Conservation (phyloP, 2,329 filamentous ascomycete species). For the Talaromyces sp. region DNA sequence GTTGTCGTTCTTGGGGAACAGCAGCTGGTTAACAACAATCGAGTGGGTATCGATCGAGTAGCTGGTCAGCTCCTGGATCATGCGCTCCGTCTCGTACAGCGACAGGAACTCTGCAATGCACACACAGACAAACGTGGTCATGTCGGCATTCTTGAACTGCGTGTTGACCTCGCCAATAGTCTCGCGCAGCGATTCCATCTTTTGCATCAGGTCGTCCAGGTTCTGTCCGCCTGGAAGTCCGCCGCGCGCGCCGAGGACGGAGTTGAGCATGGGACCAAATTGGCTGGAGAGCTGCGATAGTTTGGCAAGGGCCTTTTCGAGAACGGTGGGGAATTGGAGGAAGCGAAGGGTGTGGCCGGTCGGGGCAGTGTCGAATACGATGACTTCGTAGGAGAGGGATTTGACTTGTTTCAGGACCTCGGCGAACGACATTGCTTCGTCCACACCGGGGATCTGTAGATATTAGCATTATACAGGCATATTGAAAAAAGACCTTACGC, state of each 20-base stretch:
- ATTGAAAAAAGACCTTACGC: conserved; percentile 47
- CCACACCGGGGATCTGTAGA: conserved; percentile 88
- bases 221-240: conserved; percentile 87
- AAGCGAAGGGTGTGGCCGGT: conserved; percentile 98
- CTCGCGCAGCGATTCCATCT: conserved; percentile 87
- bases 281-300: conserved; percentile 88
- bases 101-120: conserved; percentile 97
- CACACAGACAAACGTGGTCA: conserved; percentile 97
- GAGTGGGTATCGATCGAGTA: conserved; percentile 95
- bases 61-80: conserved; percentile 94
- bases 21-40: conserved; percentile 95
- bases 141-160: conserved; percentile 93
- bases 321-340: conserved; percentile 94
- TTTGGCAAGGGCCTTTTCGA: conserved; percentile 98
- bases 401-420: conserved; percentile 99
- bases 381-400: conserved; percentile 95
- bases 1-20: conserved; percentile 82
- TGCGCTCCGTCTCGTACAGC: conserved; percentile 96
- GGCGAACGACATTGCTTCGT: conserved; percentile 99
- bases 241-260: conserved; percentile 74
- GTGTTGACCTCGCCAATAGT: conserved; percentile 95
- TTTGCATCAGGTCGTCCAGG: conserved; percentile 84
- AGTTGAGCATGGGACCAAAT: conserved; percentile 93
- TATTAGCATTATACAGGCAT: neutral
- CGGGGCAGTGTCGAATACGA: conserved; percentile 97